These are phyloP conservation scores for Xylaria sp. DNA, from an alignment of 2,329 filamentous ascomycete species.

Conservation along the genomic window DNA sequence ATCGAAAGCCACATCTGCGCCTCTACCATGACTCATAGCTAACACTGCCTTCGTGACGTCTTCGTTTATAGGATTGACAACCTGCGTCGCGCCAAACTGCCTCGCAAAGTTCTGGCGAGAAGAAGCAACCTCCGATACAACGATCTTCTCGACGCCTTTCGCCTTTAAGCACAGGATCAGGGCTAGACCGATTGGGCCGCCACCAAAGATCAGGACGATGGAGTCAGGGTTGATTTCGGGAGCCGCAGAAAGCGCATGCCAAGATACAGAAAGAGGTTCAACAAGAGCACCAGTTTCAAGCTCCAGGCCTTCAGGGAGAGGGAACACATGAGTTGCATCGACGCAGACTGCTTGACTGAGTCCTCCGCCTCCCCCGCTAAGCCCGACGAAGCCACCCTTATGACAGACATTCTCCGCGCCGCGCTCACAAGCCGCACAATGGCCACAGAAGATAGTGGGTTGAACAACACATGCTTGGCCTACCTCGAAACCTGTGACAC, in stretches of 20 bases:
- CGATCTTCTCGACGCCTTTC: constrained; percentile 6
- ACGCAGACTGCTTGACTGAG: constrained; percentile 13
- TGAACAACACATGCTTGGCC: constrained; percentile 11
- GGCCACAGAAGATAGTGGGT: constrained; percentile 12
- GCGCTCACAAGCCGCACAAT: constrained; percentile 1
- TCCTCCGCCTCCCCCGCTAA: constrained; percentile 9
- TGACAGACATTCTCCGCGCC: constrained; percentile 16
- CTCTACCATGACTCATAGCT: background rate
- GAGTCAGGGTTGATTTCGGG: background rate
- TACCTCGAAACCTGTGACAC: constrained; percentile 5
- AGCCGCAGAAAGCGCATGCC: constrained; percentile 12
- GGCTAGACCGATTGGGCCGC: constrained; percentile 13
- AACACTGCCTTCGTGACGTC: background rate
- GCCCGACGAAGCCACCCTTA: constrained; percentile 2
- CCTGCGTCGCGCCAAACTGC: constrained; percentile 16
- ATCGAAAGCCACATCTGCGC: constrained; percentile 14
- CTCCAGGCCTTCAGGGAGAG: constrained; percentile 6
- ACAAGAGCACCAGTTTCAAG: constrained; percentile 15
- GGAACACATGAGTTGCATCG: constrained; percentile 7
- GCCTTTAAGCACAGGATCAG: constrained; percentile 11
- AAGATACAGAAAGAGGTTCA: constrained; percentile 13
- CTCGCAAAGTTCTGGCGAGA: constrained; percentile 10
- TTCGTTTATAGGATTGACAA: constrained; percentile 4
- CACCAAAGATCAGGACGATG: background rate
- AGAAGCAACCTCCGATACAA: constrained; percentile 8